Evolutionary conservation across 78 protist species (phyloP).

Genomic region (Dictyostelium firmibasis): DNA sequence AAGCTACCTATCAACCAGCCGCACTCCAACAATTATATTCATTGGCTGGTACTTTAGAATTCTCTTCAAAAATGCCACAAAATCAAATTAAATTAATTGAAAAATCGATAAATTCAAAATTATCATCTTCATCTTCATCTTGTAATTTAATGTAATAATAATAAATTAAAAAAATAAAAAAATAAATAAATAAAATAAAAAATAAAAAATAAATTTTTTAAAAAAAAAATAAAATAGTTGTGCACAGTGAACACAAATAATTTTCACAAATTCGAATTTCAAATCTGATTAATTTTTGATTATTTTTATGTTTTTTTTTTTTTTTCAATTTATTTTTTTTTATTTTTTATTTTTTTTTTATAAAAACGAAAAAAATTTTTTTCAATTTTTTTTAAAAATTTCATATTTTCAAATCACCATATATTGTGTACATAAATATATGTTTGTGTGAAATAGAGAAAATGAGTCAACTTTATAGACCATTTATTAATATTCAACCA

Average conservation of each 20-base stretch:
- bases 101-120: neutral
- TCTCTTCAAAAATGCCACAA: neutral
- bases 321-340: too few species aligned
- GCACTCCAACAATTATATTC: constrained; percentile 34
- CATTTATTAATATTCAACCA: neutral
- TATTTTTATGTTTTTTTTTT: too few species aligned
- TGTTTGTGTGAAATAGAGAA: neutral
- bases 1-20: neutral
- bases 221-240: neutral
- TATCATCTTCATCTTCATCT: neutral
- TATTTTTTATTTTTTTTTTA: neutral
- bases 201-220: neutral
- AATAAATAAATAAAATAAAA: neutral
- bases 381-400: neutral
- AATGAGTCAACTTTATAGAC: neutral
- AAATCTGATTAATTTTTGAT: neutral
- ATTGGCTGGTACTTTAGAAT: neutral
- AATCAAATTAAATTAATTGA: constrained; percentile 20
- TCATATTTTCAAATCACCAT: neutral
- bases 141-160: constrained; percentile 47
- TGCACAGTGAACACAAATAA: neutral
- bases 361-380: neutral
- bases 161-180: neutral
- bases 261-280: neutral
- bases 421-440: neutral